Evolutionary conservation across 2,329 filamentous ascomycete species (phyloP), one percentile per base, ranked within the genome.

Genomic region (Trichoderma koningiopsis): DNA sequence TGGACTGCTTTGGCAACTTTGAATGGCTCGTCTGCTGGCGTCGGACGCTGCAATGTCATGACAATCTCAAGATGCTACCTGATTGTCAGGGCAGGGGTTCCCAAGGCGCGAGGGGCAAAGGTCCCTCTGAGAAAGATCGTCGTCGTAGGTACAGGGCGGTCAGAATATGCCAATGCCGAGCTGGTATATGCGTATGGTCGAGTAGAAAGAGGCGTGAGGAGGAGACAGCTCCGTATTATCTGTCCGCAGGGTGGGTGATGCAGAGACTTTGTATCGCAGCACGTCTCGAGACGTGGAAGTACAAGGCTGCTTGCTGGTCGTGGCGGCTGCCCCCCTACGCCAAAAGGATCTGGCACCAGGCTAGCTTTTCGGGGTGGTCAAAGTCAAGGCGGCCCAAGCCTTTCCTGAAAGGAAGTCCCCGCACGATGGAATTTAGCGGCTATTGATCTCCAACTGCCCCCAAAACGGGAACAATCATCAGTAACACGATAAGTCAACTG

Each of bases 81-180:
- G 35, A 27, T 29, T 10, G 53, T 16, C 37, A 31, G 52, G 22
- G 35, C 40, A 33, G 35, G 35, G 8, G n/a, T 49, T 49, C 47
- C n/a, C 61, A 29, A 31, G 33, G 49, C 13, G 24, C 64, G 64
- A 68, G 64, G 57, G 64, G 57, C 55, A 68, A 56, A 35, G 6
- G 55, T 35, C 33, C 37, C 22, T 59, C 16, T 52, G 55, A 13
- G 24, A 19, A 27, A 49, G 22, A 24, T 29, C n/a, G 47, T 16
- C 47, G 47, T 22, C 47, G 24, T 11, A 49, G 60, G 4, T 29
- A 52, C 52, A 49, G 16, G 47, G n/a, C 5, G 5, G 11, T 24
- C 24, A 31, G 24, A 13, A 29, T 24, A 33, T 13, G 22, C 24
- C 31, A 55, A 16, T 22, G 49, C 13, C 7, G 31, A 29, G 13